phyloP scores from a whole-genome alignment of 208 protist species.

The Jaenimonas drosophilae region DNA sequence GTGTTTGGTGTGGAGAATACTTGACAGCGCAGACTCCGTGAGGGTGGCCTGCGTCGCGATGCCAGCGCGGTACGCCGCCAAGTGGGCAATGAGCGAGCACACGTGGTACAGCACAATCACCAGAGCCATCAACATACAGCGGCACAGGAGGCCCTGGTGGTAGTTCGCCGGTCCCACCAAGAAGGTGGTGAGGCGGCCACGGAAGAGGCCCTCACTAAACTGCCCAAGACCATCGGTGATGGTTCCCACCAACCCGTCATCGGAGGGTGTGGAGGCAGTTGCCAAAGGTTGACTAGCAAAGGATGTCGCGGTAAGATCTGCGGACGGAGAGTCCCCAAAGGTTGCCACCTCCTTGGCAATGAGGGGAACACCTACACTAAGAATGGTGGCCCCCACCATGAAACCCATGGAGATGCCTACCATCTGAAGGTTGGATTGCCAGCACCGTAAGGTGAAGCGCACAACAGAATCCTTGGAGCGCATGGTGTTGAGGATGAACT shows the following conservation, averaged over 20 bases:
- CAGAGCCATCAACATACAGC: slow-evolving; percentile 25
- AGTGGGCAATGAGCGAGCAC: slow-evolving; percentile 35
- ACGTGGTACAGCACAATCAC: slow-evolving; percentile 29
- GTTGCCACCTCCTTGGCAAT: slow-evolving; percentile 35
- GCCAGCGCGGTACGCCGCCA: slow-evolving; percentile 31
- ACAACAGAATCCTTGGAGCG: slow-evolving; percentile 12
- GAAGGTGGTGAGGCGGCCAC: too few species aligned
- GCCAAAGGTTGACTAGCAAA: background rate
- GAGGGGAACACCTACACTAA: slow-evolving; percentile 28
- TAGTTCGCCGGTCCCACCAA: too few species aligned
- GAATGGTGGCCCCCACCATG: slow-evolving; percentile 26
- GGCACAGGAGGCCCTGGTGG: slow-evolving; percentile 20
- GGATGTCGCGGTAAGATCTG: too few species aligned
- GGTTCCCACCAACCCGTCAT: background rate
- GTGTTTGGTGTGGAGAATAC: slow-evolving; percentile 21
- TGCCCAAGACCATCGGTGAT: background rate
- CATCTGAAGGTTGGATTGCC: slow-evolving; percentile 14
- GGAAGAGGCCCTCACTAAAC: slow-evolving; percentile 10
- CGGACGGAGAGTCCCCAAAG: too few species aligned
- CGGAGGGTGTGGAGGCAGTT: background rate
- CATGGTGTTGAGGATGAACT: too few species aligned
- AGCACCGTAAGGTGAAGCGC: slow-evolving; percentile 29
- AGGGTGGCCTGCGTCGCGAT: slow-evolving; percentile 23
- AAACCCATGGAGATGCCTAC: slow-evolving; percentile 19
- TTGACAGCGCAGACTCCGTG: slow-evolving; percentile 15